Percentiles rank a stretch among this genome's conserved stretches.
These are phyloP conservation scores for Tolypocladium guangdongense DNA, from an alignment of 2,329 filamentous ascomycete genomes.

Conservation along the genomic window DNA sequence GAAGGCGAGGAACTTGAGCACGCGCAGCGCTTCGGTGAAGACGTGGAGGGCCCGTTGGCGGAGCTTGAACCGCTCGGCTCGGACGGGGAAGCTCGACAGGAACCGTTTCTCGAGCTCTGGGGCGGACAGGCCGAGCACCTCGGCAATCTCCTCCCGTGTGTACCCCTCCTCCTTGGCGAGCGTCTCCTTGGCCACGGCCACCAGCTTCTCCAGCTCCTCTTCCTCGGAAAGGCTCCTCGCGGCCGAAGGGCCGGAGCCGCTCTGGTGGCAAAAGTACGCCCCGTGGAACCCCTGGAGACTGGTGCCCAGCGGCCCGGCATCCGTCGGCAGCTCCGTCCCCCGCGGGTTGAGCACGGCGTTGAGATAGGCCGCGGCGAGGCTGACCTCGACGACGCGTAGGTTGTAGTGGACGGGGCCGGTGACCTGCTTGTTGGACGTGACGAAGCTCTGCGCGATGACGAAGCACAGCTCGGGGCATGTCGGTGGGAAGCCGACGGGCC, in stretches of 20 bases:
- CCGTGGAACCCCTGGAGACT: slow-evolving; percentile 82
- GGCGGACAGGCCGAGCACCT: slow-evolving; percentile 57
- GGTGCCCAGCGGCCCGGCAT: slow-evolving; percentile 72
- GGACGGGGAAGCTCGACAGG: slow-evolving; percentile 80
- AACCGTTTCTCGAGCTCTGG: slow-evolving; percentile 65
- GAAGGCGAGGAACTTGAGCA: slow-evolving; percentile 70
- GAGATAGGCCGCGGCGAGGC: slow-evolving; percentile 66
- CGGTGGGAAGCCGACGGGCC: slow-evolving; percentile 70
- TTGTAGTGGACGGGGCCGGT: slow-evolving; percentile 95
- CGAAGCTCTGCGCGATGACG: slow-evolving; percentile 87
- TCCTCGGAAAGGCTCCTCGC: slow-evolving; percentile 35
- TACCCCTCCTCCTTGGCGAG: slow-evolving; percentile 75
- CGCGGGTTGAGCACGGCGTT: slow-evolving; percentile 46
- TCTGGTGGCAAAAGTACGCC: slow-evolving; percentile 54
- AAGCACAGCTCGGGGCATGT: slow-evolving; percentile 79
- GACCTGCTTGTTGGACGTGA: slow-evolving; percentile 88
- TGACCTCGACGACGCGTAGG: slow-evolving; percentile 90
- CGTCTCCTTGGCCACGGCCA: slow-evolving; percentile 58
- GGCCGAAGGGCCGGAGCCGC: slow-evolving; percentile 25
- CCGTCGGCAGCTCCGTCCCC: slow-evolving; percentile 54
- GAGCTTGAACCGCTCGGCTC: slow-evolving; percentile 78
- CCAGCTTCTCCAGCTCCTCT: slow-evolving; percentile 62
- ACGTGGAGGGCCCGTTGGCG: slow-evolving; percentile 84
- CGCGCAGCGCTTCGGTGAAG: slow-evolving; percentile 78
- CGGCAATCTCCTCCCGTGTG: slow-evolving; percentile 73